phyloP scores from a whole-genome alignment of 2,329 filamentous ascomycete species.

The Aspergillus tamarii region DNA sequence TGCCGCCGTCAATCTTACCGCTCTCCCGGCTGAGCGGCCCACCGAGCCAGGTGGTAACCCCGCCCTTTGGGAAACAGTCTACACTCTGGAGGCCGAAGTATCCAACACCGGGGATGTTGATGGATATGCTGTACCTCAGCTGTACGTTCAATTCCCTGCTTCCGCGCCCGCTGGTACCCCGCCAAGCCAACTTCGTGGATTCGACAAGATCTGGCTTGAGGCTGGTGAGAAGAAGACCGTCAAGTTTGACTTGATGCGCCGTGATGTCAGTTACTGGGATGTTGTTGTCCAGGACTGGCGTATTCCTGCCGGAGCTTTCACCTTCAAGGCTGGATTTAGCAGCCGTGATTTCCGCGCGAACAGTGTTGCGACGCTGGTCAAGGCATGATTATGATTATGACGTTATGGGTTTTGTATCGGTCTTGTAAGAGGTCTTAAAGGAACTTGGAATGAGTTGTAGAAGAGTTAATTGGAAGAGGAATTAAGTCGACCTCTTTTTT shows the following conservation, averaged over 20 bases:
- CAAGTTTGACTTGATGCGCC: constrained; percentile 56
- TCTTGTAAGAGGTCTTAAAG: too few species aligned
- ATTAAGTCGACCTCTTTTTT: too few species aligned
- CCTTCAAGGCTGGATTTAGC: constrained; percentile 3
- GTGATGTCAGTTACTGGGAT: constrained; percentile 69
- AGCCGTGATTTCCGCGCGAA: neutral
- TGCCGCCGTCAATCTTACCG: neutral
- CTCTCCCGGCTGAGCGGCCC: constrained; percentile 24
- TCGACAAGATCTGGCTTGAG: constrained; percentile 60
- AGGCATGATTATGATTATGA: neutral
- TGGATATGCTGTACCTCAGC: constrained; percentile 73
- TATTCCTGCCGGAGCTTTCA: constrained; percentile 4
- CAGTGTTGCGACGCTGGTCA: neutral
- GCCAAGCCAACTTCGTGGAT: constrained; percentile 61
- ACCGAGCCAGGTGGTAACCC: constrained; percentile 49
- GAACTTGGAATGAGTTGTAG: too few species aligned
- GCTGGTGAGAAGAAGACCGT: constrained; percentile 53
- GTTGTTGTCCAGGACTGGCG: constrained; percentile 60
- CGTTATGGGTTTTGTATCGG: neutral
- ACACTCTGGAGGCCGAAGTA: constrained; percentile 58
- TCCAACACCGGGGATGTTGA: constrained; percentile 69
- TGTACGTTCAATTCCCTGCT: constrained; percentile 28
- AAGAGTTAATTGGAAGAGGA: too few species aligned
- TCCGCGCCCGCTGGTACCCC: constrained; percentile 38
- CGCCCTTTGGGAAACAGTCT: constrained; percentile 18